Conservation (phyloP, 495 filamentous ascomycete species). For the Neurospora sp. region DNA sequence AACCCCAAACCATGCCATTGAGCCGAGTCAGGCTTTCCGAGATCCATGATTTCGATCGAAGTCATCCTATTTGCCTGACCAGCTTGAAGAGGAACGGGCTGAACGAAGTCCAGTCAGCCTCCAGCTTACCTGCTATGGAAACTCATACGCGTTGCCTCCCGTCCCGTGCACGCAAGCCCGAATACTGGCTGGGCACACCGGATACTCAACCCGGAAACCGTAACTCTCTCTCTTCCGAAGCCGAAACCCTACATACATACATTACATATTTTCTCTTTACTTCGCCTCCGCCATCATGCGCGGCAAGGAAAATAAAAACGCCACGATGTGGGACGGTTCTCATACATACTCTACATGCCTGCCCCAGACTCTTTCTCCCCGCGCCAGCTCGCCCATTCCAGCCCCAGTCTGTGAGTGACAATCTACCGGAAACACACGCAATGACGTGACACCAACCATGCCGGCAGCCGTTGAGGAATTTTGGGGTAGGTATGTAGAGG, state of each 20-base stretch:
- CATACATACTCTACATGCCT: neutral
- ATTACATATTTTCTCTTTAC: neutral
- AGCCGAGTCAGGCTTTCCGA: neutral
- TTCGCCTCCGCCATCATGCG: neutral
- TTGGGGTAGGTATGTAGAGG: neutral
- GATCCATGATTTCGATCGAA: neutral
- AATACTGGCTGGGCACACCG: neutral
- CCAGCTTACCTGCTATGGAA: neutral
- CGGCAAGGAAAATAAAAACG: neutral
- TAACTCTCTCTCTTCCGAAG: neutral
- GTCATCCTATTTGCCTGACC: neutral
- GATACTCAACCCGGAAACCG: neutral
- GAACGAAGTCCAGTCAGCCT: neutral
- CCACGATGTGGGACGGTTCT: neutral
- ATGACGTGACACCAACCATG: neutral
- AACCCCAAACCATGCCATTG: neutral
- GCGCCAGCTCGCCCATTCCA: neutral
- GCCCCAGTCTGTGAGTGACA: neutral
- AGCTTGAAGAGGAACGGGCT: neutral
- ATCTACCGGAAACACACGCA: neutral
- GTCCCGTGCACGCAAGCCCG: neutral
- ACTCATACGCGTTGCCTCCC: neutral
- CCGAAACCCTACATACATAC: neutral
- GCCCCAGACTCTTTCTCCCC: neutral
- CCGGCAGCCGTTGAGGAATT: neutral